Evolutionary conservation across 192 early-diverging fungal species (phyloP).

Genomic region (Podila epigama): DNA sequence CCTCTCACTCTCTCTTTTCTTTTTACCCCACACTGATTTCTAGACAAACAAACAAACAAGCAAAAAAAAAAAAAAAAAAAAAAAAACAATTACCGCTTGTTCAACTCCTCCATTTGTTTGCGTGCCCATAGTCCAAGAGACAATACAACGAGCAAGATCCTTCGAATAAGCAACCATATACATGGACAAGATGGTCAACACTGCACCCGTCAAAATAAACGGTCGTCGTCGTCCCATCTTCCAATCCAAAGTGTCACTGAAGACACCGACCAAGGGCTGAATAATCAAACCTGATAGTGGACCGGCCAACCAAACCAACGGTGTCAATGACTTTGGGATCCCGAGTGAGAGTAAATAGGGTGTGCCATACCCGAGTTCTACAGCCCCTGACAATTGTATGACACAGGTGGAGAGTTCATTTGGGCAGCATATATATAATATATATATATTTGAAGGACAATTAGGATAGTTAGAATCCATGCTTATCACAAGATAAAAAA

Average conservation of each 20-base stretch:
- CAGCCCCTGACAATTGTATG: constrained; percentile 64
- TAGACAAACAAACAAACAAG: background rate
- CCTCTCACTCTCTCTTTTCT: too few species aligned
- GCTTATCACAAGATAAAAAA: too few species aligned
- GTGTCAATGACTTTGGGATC: constrained; percentile 66
- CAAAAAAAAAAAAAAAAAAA: background rate
- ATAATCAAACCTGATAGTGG: constrained; percentile 76
- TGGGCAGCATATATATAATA: background rate
- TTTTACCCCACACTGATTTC: too few species aligned
- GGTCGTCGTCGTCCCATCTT: constrained; percentile 83
- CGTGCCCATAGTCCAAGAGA: background rate
- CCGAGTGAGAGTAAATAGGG: constrained; percentile 73
- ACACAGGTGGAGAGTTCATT: background rate
- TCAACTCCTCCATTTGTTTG: background rate
- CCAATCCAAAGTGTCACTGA: constrained; percentile 80
- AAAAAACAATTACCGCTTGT: constrained; percentile 6
- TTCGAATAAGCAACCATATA: constrained; percentile 76
- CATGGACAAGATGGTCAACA: constrained; percentile 71
- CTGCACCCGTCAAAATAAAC: constrained; percentile 77
- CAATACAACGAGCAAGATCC: constrained; percentile 59
- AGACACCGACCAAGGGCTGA: constrained; percentile 82
- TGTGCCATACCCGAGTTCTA: constrained; percentile 80
- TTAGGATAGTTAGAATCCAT: background rate
- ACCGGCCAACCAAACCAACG: constrained; percentile 84
- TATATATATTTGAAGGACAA: background rate